A percentile compares a stretch with the other conserved stretches of the same genome.
Conservation (phyloP, 2,329 filamentous ascomycete genomes). For the Nemania sp. region DNA sequence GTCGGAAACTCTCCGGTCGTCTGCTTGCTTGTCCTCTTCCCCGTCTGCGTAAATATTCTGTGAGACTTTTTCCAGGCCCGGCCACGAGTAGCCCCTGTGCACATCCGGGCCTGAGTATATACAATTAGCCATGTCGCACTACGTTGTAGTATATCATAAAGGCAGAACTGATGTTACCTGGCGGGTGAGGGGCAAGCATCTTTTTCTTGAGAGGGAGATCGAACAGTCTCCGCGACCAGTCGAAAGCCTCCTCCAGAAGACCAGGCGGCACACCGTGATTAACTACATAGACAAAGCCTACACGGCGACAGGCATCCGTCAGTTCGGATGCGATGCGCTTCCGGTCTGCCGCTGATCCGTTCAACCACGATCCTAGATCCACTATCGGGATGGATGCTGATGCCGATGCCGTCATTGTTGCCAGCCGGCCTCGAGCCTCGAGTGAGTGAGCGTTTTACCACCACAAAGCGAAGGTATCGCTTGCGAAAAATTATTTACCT, state of each 20-base stretch:
- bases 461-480: too few species aligned
- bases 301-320: slow-evolving; percentile 37
- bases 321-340: slow-evolving; percentile 35
- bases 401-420: background rate
- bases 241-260: slow-evolving; percentile 44
- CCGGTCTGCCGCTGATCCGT: slow-evolving; percentile 29
- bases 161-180: slow-evolving; percentile 27
- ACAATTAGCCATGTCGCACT: background rate
- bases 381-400: slow-evolving; percentile 33
- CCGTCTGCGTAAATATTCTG: slow-evolving; percentile 46
- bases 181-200: slow-evolving; percentile 43
- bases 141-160: background rate
- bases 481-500: too few species aligned
- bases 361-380: slow-evolving; percentile 32
- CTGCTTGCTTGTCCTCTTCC: slow-evolving; percentile 45
- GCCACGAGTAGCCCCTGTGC: slow-evolving; percentile 60
- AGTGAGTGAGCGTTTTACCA: background rate
- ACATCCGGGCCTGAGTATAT: slow-evolving; percentile 45
- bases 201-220: slow-evolving; percentile 40
- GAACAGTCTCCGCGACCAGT: slow-evolving; percentile 40
- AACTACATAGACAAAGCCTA: slow-evolving; percentile 40
- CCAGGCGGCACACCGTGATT: slow-evolving; percentile 41
- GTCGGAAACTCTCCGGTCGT: slow-evolving; percentile 51
- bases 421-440: background rate
- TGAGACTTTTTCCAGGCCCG: slow-evolving; percentile 57